Conservation (phyloP, 2,329 filamentous ascomycete species). For the Berkeleyomyces rouxiae region DNA sequence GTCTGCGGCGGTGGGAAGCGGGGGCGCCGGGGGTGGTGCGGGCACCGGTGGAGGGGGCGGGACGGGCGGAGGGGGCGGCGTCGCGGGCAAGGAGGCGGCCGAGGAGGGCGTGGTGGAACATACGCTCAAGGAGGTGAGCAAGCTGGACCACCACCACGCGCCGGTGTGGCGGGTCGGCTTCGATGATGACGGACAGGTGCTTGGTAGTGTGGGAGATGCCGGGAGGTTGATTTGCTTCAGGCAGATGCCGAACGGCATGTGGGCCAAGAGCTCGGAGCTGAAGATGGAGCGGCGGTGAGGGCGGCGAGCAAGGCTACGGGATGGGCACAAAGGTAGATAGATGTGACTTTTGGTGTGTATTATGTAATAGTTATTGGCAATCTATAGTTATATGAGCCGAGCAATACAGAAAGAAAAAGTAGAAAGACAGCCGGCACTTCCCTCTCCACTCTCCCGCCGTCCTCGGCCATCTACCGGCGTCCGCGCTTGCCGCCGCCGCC, state of each 20-base stretch:
- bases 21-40: neutral
- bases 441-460: neutral
- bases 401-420: neutral
- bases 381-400: neutral
- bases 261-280: conserved; percentile 44
- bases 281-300: conserved; percentile 32
- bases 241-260: conserved; percentile 38
- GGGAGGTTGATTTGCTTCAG: conserved; percentile 47
- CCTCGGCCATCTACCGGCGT: conserved; percentile 9
- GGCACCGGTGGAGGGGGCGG: conserved; percentile 25
- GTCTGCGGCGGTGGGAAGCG: neutral
- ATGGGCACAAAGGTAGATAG: neutral
- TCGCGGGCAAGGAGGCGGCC: neutral
- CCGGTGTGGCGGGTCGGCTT: conserved; percentile 65
- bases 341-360: neutral
- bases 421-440: neutral
- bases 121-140: conserved; percentile 44
- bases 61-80: conserved; percentile 26
- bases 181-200: conserved; percentile 50
- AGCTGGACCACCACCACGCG: conserved; percentile 48
- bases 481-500: conserved; percentile 22
- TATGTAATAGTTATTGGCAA: neutral
- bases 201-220: conserved; percentile 63
- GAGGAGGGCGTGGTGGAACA: conserved; percentile 52
- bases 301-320: neutral